Percentiles rank a stretch among this genome's conserved stretches.
These are phyloP conservation scores for Pythium scleroteichum DNA, from an alignment of 352 stramenopile species.

Conservation along the genomic window DNA sequence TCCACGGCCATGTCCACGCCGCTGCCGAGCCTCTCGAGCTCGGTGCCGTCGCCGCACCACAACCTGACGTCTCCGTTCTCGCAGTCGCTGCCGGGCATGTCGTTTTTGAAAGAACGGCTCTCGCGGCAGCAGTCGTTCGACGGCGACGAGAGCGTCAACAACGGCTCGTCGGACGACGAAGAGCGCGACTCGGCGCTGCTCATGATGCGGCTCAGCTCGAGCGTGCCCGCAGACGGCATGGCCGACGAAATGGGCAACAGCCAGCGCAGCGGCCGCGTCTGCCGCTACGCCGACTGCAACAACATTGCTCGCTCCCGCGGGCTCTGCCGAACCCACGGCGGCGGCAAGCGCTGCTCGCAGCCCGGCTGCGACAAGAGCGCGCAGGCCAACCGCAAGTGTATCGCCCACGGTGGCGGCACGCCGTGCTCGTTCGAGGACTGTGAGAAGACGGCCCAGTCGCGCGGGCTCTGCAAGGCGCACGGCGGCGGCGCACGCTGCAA, in stretches of 20 bases:
- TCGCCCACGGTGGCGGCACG: slow-evolving; percentile 81
- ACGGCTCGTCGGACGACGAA: slow-evolving; percentile 75
- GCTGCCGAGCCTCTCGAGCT: slow-evolving; percentile 34
- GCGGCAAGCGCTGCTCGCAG: slow-evolving; percentile 81
- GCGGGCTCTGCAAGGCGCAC: slow-evolving; percentile 83
- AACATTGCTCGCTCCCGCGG: slow-evolving; percentile 85
- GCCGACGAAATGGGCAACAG: slow-evolving; percentile 14
- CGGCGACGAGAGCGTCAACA: slow-evolving; percentile 52
- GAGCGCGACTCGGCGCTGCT: slow-evolving; percentile 31
- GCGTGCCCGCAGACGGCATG: slow-evolving; percentile 40
- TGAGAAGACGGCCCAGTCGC: slow-evolving; percentile 86
- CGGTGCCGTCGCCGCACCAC: slow-evolving; percentile 31
- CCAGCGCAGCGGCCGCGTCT: slow-evolving; percentile 68
- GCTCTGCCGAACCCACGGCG: slow-evolving; percentile 77
- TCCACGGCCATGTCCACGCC: slow-evolving; percentile 13
- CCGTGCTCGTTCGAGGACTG: slow-evolving; percentile 85
- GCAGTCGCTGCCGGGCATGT: slow-evolving; percentile 66
- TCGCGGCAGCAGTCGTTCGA: slow-evolving; percentile 63
- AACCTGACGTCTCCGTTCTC: slow-evolving; percentile 52
- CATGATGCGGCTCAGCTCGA: slow-evolving; percentile 76
- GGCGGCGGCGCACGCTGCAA: slow-evolving; percentile 81
- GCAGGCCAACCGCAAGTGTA: slow-evolving; percentile 89
- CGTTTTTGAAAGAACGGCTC: slow-evolving; percentile 57
- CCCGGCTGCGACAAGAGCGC: slow-evolving; percentile 85
- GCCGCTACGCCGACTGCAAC: slow-evolving; percentile 80